Percentiles rank a stretch among this genome's conserved stretches.
phyloP scores from a whole-genome alignment of 176 grass and related monocot species.

The Hyparrhenia diplandra region DNA sequence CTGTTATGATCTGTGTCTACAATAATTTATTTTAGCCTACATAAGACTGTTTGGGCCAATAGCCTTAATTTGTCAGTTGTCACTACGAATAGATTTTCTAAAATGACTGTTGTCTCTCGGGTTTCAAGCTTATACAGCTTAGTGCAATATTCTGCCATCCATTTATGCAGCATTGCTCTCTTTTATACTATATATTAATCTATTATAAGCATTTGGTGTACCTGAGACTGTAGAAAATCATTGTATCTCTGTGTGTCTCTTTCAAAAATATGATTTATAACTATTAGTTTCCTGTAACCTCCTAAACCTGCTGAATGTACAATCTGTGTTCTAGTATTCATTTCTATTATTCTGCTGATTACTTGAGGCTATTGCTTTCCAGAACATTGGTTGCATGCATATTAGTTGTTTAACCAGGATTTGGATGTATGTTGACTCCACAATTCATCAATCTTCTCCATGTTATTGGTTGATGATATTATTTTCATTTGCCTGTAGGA shows the following conservation, averaged over 20 bases:
- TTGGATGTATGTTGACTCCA: background rate
- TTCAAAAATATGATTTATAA: background rate
- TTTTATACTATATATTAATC: too few species aligned
- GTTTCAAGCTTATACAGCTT: conserved; percentile 1
- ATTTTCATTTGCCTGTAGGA: conserved; percentile 44
- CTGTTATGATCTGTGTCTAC: too few species aligned
- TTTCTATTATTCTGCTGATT: background rate
- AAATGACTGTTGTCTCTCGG: background rate
- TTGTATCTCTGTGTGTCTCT: background rate
- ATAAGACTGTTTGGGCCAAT: background rate
- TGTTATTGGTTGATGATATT: background rate
- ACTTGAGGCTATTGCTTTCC: background rate
- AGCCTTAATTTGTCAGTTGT: background rate
- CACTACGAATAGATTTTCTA: background rate
- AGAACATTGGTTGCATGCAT: background rate
- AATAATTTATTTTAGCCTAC: background rate
- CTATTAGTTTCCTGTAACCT: background rate
- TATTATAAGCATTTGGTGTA: too few species aligned
- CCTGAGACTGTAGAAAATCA: too few species aligned
- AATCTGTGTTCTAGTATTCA: background rate
- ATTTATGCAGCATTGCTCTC: background rate
- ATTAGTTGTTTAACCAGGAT: background rate
- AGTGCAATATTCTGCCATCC: background rate
- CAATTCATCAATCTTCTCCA: background rate
- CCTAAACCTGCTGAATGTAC: background rate